A percentile compares a stretch with the other conserved stretches of the same genome.
Conservation (phyloP, 179 eudicot species). For the Heliamphora pulchella region DNA sequence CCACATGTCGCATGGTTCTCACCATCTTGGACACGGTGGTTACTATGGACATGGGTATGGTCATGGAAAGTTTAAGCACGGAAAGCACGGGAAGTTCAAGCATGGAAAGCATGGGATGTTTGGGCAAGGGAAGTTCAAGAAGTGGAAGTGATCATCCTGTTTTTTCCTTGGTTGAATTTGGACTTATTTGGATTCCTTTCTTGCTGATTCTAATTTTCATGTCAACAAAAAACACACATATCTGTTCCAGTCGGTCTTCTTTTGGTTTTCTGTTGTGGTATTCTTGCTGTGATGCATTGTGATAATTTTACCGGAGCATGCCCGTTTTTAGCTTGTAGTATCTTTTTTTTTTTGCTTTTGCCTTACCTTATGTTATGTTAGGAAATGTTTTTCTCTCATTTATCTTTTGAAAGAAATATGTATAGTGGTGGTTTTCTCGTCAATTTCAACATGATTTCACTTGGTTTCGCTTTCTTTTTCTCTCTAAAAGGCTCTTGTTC, state of each 20-base stretch:
- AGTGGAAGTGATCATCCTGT: slow-evolving; percentile 48
- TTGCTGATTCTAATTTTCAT: slow-evolving; percentile 9
- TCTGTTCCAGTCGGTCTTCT: neutral
- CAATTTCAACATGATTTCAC: too few species aligned
- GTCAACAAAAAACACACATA: neutral
- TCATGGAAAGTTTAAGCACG: slow-evolving; percentile 25
- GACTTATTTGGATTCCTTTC: neutral
- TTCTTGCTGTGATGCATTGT: neutral
- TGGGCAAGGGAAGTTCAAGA: slow-evolving; percentile 44
- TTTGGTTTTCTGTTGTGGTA: neutral
- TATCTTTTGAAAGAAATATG: too few species aligned
- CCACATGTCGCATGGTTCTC: slow-evolving; percentile 22
- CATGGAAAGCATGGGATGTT: slow-evolving; percentile 33
- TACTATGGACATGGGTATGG: slow-evolving; percentile 15
- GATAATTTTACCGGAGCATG: neutral
- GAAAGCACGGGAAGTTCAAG: slow-evolving; percentile 36
- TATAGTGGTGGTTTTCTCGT: too few species aligned
- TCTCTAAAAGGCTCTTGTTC: too few species aligned
- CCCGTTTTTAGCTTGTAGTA: too few species aligned
- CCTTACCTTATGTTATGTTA: too few species aligned
- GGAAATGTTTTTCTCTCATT: too few species aligned
- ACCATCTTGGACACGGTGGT: slow-evolving; percentile 18
- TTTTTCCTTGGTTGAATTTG: slow-evolving; percentile 7
- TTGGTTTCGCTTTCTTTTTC: too few species aligned
- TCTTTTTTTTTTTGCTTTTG: too few species aligned